A percentile compares a stretch with the other conserved stretches of the same genome.
Evolutionary conservation across 108 stramenopile genomes (phyloP).

Genomic region (Nitzschia putrida): DNA sequence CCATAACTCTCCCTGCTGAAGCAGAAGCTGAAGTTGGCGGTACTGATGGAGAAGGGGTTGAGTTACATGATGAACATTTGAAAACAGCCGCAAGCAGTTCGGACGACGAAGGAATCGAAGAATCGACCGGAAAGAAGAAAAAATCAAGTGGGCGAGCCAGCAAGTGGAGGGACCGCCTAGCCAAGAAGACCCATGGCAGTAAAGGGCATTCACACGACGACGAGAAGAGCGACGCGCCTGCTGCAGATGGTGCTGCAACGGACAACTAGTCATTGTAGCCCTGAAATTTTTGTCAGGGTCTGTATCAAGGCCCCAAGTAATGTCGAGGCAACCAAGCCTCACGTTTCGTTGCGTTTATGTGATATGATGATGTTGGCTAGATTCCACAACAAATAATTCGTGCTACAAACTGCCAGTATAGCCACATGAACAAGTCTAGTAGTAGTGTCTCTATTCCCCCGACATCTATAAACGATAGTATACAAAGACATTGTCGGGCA

Average conservation of each 20-base stretch:
- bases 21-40: neutral
- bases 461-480: no score
- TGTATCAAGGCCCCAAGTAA: no score
- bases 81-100: neutral
- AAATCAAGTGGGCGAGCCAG: neutral
- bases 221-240: neutral
- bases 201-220: neutral
- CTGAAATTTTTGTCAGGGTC: no score
- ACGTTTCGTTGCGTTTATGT: no score
- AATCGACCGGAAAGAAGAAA: neutral
- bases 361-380: no score
- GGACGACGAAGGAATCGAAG: constrained; percentile 1
- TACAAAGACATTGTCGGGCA: no score
- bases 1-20: no score
- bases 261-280: neutral
- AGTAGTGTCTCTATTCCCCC: no score
- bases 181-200: neutral
- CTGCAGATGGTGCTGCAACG: neutral
- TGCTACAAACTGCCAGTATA: no score
- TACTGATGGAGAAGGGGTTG: neutral
- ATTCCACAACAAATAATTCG: no score
- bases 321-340: no score
- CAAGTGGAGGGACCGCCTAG: constrained; percentile 5
- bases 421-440: no score
- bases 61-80: neutral